Evolutionary conservation across 177 flowering plant genomes (phyloP).

Genomic region (Vitis hybrid): DNA sequence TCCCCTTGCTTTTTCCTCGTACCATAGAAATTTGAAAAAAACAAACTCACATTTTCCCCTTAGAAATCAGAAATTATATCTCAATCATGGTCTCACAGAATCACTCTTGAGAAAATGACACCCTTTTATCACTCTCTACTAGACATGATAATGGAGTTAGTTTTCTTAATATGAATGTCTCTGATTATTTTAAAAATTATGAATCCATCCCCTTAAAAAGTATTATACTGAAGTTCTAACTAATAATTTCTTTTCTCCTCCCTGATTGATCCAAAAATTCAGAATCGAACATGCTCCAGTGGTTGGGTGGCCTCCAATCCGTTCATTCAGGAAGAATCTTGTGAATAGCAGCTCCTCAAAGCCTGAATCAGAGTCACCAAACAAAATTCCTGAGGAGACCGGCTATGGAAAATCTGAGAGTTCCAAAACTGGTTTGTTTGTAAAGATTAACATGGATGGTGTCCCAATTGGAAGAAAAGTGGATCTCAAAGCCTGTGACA

Average conservation of each 20-base stretch:
- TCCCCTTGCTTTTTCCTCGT: background rate
- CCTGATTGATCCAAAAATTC: too few species aligned
- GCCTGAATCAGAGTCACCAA: constrained; percentile 33
- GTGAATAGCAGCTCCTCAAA: constrained; percentile 56
- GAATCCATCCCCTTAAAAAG: too few species aligned
- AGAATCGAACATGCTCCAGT: constrained; percentile 78
- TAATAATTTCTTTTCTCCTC: too few species aligned
- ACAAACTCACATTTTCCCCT: too few species aligned
- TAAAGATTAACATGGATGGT: constrained; percentile 90
- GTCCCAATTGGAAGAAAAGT: constrained; percentile 82
- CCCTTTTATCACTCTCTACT: too few species aligned
- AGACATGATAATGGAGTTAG: too few species aligned
- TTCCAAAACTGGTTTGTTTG: constrained; percentile 55
- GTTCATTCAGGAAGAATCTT: constrained; percentile 86
- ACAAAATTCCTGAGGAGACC: constrained; percentile 23
- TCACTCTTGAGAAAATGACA: too few species aligned
- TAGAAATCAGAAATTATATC: too few species aligned
- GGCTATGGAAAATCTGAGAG: constrained; percentile 29
- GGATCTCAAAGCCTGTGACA: constrained; percentile 60
- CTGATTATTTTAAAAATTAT: too few species aligned
- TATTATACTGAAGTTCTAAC: too few species aligned
- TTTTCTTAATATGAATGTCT: too few species aligned
- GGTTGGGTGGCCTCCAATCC: constrained; percentile 98
- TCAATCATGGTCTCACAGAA: too few species aligned
- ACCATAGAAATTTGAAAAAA: background rate